A percentile compares a stretch with the other conserved stretches of the same genome.
Conservation (phyloP, 179 eudicot genomes). For the Spinacia oleracea region DNA sequence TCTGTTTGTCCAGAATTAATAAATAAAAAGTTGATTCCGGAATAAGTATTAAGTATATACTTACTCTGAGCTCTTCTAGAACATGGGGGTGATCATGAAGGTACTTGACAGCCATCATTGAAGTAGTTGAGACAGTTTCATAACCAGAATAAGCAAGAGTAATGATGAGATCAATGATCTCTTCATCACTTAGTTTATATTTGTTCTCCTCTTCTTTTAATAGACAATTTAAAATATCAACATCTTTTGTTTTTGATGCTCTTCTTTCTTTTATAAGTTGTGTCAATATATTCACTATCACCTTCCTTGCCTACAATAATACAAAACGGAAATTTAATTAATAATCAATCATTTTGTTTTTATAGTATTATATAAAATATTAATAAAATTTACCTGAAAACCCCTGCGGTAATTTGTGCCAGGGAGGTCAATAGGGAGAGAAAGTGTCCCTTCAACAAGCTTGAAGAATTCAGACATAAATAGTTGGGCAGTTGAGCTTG, state of each 20-base stretch:
- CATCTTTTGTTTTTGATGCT: conserved; percentile 37
- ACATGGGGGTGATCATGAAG: conserved; percentile 94
- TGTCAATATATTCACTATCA: conserved; percentile 52
- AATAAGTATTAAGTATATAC: conserved; percentile 29
- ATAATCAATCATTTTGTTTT: conserved; percentile 4
- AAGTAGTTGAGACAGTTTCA: conserved; percentile 96
- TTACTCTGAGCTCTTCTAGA: conserved; percentile 81
- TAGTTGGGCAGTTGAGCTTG: conserved; percentile 44
- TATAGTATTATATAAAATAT: neutral
- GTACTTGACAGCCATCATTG: conserved; percentile 98
- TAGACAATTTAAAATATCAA: conserved; percentile 70
- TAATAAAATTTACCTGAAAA: conserved; percentile 52
- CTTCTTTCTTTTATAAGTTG: conserved; percentile 65
- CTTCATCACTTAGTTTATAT: conserved; percentile 62
- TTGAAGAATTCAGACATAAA: conserved; percentile 91
- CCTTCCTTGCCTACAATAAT: conserved; percentile 71
- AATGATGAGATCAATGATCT: conserved; percentile 90
- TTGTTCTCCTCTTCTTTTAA: conserved; percentile 61
- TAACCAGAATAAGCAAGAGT: conserved; percentile 94
- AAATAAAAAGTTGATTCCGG: neutral
- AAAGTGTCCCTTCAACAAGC: conserved; percentile 84
- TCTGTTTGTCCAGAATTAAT: too few relatives aligned
- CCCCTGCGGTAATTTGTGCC: conserved; percentile 75
- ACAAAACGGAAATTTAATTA: neutral
- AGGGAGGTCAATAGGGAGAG: conserved; percentile 87